phyloP scores from a whole-genome alignment of 2,329 filamentous ascomycete species.

The Aspergillus fructus region DNA sequence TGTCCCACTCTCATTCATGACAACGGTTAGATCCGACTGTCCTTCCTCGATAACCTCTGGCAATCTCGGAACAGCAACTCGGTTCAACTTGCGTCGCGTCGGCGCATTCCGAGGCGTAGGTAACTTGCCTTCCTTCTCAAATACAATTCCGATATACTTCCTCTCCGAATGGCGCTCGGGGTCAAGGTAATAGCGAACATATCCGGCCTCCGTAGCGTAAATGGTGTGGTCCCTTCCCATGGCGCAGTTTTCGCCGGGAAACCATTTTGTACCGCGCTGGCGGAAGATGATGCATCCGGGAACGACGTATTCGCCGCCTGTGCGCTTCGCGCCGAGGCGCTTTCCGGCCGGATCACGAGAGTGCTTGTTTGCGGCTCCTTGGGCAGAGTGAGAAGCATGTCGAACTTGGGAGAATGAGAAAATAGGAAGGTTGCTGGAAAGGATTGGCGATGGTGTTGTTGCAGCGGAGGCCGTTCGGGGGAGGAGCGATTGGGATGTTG shows the following conservation, averaged over 20 bases:
- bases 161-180: constrained; percentile 77
- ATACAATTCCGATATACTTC: constrained; percentile 92
- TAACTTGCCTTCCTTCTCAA: constrained; percentile 76
- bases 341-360: constrained; percentile 73
- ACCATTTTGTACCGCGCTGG: constrained; percentile 93
- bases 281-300: constrained; percentile 98
- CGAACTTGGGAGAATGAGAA: constrained; percentile 51
- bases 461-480: constrained; percentile 27
- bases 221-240: constrained; percentile 98
- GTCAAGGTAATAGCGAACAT: constrained; percentile 96
- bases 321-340: constrained; percentile 91
- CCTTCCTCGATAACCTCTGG: constrained; percentile 18
- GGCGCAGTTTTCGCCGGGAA: constrained; percentile 88
- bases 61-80: constrained; percentile 55
- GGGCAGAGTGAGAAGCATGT: constrained; percentile 63
- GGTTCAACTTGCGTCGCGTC: constrained; percentile 72
- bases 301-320: constrained; percentile 88
- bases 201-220: constrained; percentile 79
- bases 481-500: constrained; percentile 19
- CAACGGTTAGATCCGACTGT: constrained; percentile 28
- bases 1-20: constrained; percentile 22
- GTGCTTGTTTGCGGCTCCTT: constrained; percentile 65
- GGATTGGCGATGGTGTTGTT: constrained; percentile 13
- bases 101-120: constrained; percentile 74
- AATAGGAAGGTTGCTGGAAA: constrained; percentile 29